These are phyloP conservation scores for Lentinula aciculospora DNA, from an alignment of 768 basidiomycete genomes.

Conservation along the genomic window DNA sequence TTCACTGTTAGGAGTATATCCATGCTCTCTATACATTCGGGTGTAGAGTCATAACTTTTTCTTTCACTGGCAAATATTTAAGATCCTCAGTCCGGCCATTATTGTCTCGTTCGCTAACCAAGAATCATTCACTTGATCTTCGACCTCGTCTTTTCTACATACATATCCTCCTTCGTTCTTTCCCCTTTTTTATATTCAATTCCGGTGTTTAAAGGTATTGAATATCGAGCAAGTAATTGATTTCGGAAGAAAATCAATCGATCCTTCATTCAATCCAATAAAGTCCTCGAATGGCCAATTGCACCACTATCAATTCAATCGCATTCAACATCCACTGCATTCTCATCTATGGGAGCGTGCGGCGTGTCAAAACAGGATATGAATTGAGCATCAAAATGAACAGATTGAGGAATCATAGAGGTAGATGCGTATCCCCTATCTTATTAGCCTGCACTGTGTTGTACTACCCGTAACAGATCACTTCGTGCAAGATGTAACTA, in stretches of 20 bases:
- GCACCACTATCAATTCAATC: not conserved
- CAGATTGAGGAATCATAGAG: too few relatives aligned
- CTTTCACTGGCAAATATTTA: too few relatives aligned
- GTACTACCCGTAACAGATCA: too few relatives aligned
- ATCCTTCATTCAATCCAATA: not conserved
- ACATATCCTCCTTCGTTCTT: not conserved
- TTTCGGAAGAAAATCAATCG: not conserved
- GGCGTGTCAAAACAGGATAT: not conserved
- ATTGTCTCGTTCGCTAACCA: not conserved
- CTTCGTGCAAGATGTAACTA: not conserved
- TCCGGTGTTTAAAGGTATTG: not conserved
- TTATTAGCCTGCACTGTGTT: not conserved
- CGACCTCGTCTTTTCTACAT: not conserved
- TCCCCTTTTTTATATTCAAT: not conserved
- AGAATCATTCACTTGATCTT: too few relatives aligned
- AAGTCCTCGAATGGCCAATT: not conserved
- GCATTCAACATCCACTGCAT: not conserved
- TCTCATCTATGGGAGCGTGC: not conserved
- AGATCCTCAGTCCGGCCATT: too few relatives aligned
- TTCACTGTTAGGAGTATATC: too few relatives aligned
- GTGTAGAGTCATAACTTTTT: too few relatives aligned
- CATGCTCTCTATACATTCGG: too few relatives aligned
- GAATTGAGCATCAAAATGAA: too few relatives aligned
- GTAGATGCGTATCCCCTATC: too few relatives aligned
- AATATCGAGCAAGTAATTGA: not conserved